A percentile compares a stretch with the other conserved stretches of the same genome.
These are phyloP conservation scores for Penicillium polonicum DNA, from an alignment of 2,329 filamentous ascomycete species.

Conservation along the genomic window DNA sequence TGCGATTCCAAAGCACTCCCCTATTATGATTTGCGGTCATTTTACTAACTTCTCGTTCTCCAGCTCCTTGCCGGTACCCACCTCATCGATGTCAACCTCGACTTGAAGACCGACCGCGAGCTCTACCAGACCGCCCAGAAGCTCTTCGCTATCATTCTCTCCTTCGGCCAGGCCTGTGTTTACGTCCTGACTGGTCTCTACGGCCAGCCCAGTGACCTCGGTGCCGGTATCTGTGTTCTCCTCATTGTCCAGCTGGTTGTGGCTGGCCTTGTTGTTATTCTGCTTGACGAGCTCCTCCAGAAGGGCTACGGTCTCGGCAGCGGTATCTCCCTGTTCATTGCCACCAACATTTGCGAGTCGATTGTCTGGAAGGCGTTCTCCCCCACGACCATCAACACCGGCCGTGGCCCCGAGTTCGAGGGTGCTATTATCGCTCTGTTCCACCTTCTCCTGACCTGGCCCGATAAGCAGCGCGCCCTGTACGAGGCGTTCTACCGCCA, in stretches of 20 bases:
- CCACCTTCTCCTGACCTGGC: constrained; percentile 97
- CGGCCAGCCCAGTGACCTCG: constrained; percentile 92
- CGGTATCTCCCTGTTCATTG: constrained; percentile 98
- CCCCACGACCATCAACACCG: constrained; percentile 98
- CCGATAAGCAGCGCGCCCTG: constrained; percentile 97
- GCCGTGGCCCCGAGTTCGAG: constrained; percentile 97
- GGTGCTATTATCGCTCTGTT: constrained; percentile 97
- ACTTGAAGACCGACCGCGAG: constrained; percentile 99
- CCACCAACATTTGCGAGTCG: constrained; percentile 99
- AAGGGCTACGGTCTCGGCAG: constrained; percentile 98
- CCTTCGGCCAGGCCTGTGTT: constrained; percentile 94
- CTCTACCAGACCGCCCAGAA: constrained; percentile 99
- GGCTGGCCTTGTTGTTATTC: constrained; percentile 97
- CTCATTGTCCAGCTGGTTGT: constrained; percentile 97
- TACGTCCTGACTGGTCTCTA: constrained; percentile 99
- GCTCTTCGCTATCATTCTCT: constrained; percentile 95
- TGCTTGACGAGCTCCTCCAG: constrained; percentile 97
- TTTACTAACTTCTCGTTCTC: constrained; percentile 15
- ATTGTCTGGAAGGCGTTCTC: constrained; percentile 99
- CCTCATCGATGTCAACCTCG: constrained; percentile 99
- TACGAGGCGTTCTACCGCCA: constrained; percentile 99
- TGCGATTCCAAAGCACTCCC: constrained; percentile 10
- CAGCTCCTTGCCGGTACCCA: constrained; percentile 95
- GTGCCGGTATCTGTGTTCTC: constrained; percentile 96
- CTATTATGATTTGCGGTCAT: not conserved